Evolutionary conservation across 768 basidiomycete species (phyloP), one percentile per base, ranked within the genome.

Genomic region (Sporobolomyces phaffii): DNA sequence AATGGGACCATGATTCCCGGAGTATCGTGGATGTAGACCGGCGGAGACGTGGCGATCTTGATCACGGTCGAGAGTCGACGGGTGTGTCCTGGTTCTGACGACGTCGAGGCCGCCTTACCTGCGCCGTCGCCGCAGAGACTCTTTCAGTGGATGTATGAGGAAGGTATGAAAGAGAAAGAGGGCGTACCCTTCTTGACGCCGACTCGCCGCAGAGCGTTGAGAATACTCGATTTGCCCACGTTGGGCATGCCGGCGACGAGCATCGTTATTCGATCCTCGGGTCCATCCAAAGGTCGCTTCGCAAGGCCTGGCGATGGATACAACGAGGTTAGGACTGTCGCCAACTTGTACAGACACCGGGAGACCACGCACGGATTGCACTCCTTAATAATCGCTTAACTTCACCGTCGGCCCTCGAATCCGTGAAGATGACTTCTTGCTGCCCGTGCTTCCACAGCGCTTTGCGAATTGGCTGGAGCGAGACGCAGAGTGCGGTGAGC

Each of bases 161-260:
- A n/a, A n/a, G 20, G 24, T n/a, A 13, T 54, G 17, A 20, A n/a
- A 6, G 4, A 9, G 29, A 7, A 7, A 24, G 41, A 20, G 41
- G 4, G 20, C 22, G 86, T 76, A 93, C 92, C 87, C 76, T 91
- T 91, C 73, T 83, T 81, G 49, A 94, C 89, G 15, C 94, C 94
- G 75, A 86, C 86, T 74, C 84, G 86, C 47, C 94, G 84, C 31
- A 99, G 82, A 1, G 91, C 85, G 75, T 99, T 99, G 17, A 99
- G 80, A 56, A 98, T 78, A 3, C 90, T 93, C 18, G 93, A 97
- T 79, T 99, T 98, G 45, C 94, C 94, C 51, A 97, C 91, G 77
- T 98, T 98, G 22, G 96, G 96, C 94, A 99, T 98, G 28, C 96
- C 96, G 64, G 96, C 87, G 28, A 98, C 91, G 3, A 97, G 82